Evolutionary conservation across 2,329 filamentous ascomycete species (phyloP), one percentile per base, ranked within the genome.

Genomic region (Sporothrix globosa): DNA sequence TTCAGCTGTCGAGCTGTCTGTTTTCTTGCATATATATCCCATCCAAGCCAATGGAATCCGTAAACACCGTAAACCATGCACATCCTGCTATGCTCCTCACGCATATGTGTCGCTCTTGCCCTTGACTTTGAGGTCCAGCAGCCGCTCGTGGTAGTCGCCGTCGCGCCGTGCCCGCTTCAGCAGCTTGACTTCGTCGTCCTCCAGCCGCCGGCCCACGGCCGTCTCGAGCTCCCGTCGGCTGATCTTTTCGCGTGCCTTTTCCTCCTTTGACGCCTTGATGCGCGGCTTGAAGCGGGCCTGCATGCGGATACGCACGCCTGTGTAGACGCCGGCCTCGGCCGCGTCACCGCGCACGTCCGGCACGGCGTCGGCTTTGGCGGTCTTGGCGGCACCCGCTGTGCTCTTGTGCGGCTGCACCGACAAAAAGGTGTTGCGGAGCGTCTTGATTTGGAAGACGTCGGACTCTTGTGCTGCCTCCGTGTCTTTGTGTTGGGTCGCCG

Each of bases 271-370:
- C 11, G 90, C 90, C 80, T 91, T 92, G 60, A 96, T 80, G 73
- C 87, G 87, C 10, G 95, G 94, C 83, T 97, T 97, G 83, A 97
- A 98, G 67, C 92, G 86, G 27, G 95, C 93, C 82, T 98, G 95
- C 94, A 98, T 97, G 69, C 94, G 91, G 76, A 98, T 87, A 66
- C 92, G 86, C 72, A 97, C 79, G 7, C 89, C 91, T 11, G 92
- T 93, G 75, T 86, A 87, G 76, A 91, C 92, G 4, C 84, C 86
- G 67, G 89, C 87, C 10, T 82, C 81, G 17, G 90, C 87, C 9
- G 88, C 90, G 78, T 97, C 93, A 65, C 92, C 93, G 44, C 92
- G 88, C 14, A 96, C 83, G 74, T 94, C 90, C 0, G 88, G 85
- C 0, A 81, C 76, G 0, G 82, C 81, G 50, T 82, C 83, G 1